A percentile compares a stretch with the other conserved stretches of the same genome.
These are phyloP conservation scores for Fraxinus latifolia DNA, from an alignment of 305 asterid genomes.

Conservation along the genomic window DNA sequence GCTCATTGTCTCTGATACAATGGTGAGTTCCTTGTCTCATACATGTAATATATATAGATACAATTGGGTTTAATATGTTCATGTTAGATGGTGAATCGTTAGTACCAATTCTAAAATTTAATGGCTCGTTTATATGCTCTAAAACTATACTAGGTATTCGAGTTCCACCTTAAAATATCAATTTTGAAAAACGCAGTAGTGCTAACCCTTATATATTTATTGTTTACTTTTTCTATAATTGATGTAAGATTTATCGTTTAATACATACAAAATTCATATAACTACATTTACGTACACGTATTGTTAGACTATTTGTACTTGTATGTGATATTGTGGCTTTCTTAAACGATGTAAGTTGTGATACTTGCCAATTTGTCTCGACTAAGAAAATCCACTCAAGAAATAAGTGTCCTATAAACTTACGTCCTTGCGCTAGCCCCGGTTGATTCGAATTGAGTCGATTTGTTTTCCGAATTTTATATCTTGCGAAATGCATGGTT, in stretches of 20 bases:
- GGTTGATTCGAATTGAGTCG: neutral
- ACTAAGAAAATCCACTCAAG: neutral
- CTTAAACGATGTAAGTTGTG: neutral
- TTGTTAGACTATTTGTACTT: neutral
- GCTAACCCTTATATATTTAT: neutral
- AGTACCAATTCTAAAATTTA: neutral
- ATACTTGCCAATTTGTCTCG: neutral
- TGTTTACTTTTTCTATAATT: neutral
- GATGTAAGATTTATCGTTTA: neutral
- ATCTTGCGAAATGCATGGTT: neutral
- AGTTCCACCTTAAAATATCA: neutral
- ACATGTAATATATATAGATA: neutral
- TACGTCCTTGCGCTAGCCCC: neutral
- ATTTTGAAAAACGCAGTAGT: neutral
- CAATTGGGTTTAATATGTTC: neutral
- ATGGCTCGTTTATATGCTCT: neutral
- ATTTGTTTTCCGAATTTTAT: neutral
- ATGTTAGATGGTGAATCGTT: neutral
- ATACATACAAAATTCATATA: neutral
- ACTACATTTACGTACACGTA: neutral
- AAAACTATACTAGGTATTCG: neutral
- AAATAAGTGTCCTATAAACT: too few relatives aligned
- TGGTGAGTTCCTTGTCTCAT: conserved; percentile 23
- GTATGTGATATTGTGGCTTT: neutral
- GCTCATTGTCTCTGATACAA: neutral